These are phyloP conservation scores for Chlamydomonas schloesseri DNA, from an alignment of 139 green algal species.

Conservation along the genomic window DNA sequence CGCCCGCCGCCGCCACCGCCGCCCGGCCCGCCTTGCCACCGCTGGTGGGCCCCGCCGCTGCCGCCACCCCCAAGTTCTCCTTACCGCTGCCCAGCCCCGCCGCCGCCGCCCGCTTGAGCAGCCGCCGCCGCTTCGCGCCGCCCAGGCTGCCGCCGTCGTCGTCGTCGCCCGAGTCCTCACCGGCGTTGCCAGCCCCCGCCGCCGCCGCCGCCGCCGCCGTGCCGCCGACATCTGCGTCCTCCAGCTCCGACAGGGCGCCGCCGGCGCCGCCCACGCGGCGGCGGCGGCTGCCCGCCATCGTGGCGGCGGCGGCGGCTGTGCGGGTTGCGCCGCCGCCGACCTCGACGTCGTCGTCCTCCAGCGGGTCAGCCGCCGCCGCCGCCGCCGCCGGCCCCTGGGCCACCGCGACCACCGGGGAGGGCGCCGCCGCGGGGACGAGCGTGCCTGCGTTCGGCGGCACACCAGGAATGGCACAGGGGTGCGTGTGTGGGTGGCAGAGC, in stretches of 20 bases:
- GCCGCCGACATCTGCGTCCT: not conserved
- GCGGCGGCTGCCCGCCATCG: not conserved
- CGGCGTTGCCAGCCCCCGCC: not conserved
- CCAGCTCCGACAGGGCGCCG: not conserved
- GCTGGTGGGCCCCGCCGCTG: not conserved
- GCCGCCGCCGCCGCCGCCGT: not conserved
- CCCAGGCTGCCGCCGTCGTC: not conserved
- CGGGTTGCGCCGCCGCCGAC: not conserved
- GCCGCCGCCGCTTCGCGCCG: slow-evolving; percentile 35
- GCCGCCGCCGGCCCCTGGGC: no score
- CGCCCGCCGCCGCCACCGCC: not conserved
- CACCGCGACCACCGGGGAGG: not conserved
- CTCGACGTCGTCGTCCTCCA: not conserved
- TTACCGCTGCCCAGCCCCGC: slow-evolving; percentile 19
- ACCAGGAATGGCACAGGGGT: not conserved
- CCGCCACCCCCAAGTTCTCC: slow-evolving; percentile 22
- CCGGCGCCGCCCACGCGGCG: not conserved
- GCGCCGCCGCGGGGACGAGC: slow-evolving; percentile 5
- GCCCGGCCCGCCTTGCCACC: not conserved
- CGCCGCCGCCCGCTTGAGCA: not conserved
- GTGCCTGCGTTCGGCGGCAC: not conserved
- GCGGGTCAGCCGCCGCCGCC: not conserved
- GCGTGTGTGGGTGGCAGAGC: not conserved
- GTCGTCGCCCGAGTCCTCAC: not conserved
- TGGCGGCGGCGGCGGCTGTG: not conserved